Conservation (phyloP, 768 basidiomycete genomes). For the Chiua virens region DNA sequence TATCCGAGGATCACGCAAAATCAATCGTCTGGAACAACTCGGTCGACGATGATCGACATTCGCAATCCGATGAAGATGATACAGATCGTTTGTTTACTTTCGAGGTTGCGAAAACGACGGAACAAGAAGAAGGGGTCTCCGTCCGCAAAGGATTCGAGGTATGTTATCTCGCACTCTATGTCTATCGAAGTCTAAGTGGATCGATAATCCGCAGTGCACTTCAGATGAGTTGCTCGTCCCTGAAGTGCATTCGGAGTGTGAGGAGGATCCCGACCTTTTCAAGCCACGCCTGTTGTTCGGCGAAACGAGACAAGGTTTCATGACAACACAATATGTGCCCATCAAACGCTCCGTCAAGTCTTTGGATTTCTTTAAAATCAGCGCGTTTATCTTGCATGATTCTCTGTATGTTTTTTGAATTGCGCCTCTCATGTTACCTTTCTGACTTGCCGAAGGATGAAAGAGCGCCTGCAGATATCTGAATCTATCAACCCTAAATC, state of each 20-base stretch:
- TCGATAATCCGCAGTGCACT: constrained; percentile 2
- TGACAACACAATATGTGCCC: constrained; percentile 32
- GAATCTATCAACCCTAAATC: constrained; percentile 22
- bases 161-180: neutral
- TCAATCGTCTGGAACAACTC: constrained; percentile 46
- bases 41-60: constrained; percentile 21
- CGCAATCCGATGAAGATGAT: constrained; percentile 37
- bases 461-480: constrained; percentile 27
- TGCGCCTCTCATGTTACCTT: neutral
- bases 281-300: constrained; percentile 37
- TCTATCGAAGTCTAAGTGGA: neutral
- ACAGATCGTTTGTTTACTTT: constrained; percentile 54
- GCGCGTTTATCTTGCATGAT: constrained; percentile 20
- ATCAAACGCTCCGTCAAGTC: constrained; percentile 9
- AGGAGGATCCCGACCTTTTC: constrained; percentile 21
- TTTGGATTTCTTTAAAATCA: constrained; percentile 4
- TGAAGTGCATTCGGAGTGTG: constrained; percentile 21
- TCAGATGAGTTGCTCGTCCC: constrained; percentile 18
- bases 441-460: constrained; percentile 17
- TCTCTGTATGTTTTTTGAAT: constrained; percentile 18
- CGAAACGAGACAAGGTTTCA: constrained; percentile 43
- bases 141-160: constrained; percentile 48
- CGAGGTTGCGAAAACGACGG: constrained; percentile 54
- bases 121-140: constrained; percentile 54
- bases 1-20: constrained; percentile 47